Base-by-base conservation (phyloP, 305 asterid genomes). In the Stenogyne calaminthoides region DNA sequence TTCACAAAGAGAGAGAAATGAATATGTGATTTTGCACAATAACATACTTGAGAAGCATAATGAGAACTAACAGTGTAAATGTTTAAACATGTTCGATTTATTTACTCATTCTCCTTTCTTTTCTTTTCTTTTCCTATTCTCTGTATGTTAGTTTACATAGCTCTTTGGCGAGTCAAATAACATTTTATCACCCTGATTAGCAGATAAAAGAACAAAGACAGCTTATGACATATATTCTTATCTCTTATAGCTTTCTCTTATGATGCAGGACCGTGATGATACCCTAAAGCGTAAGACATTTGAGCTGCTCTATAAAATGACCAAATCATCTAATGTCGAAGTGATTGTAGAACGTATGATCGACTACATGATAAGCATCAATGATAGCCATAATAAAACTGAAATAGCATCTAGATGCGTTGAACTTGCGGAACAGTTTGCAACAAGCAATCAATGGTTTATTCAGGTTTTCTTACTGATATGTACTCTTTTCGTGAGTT, bases 371-470 rank as follows among this genome's bases (percentile, higher is more conserved):
- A 91, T 89, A 78, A 89, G 85, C 84, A 84, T 91, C 70, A 91
- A 49, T 64, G 97, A 91, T 75, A 85, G 71, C 76, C 97, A 91
- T 82, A 86, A 83, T 83, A 91, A 89, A 85, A 87, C 93, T 29
- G 97, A 91, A 84, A 91, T 89, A 79, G 97, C 97, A 67, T 91
- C 97, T 61, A 88, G 93, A 82, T 91, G 96, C 71, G 89, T 91
- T 64, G 97, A 91, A 77, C 91, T 91, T 72, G 97, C 93, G 1
- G 97, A 91, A 79, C 97, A 91, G 77, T 91, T 86, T 62, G 96
- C 97, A 15, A 94, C 96, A 46, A 91, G 97, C 88, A 91, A 91
- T 87, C 93, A 84, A 67, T 91, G 97, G 97, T 91, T 91, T 78
- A 89, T 89, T 80, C 91, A 85, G 97, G 97, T 91, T 65, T 73